phyloP scores from a whole-genome alignment of 176 grass and related monocot species.

The Dendrocalamus sinicus region DNA sequence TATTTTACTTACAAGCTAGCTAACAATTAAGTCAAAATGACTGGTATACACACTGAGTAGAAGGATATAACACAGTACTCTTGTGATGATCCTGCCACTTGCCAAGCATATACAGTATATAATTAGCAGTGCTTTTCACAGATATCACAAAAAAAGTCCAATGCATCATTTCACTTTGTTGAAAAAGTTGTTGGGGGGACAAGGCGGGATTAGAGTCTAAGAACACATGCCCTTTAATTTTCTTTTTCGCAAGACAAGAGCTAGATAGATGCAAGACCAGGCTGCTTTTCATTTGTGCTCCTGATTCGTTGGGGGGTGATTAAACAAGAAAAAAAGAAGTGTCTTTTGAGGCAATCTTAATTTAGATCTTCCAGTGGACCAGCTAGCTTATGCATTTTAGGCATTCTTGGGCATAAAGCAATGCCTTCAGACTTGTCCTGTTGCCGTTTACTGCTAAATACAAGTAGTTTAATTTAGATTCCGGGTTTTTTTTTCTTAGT shows the following conservation, averaged over 20 bases:
- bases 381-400: not conserved
- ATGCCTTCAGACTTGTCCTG: not conserved
- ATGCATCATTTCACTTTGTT: slow-evolving; percentile 49
- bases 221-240: not conserved
- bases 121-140: slow-evolving; percentile 38
- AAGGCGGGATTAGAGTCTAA: slow-evolving; percentile 26
- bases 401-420: slow-evolving; percentile 22
- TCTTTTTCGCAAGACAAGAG: not conserved
- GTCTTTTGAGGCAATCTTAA: not conserved
- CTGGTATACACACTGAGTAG: no score
- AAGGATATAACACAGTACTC: not conserved
- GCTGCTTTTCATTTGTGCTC: not conserved
- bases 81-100: slow-evolving; percentile 44
- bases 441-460: not conserved
- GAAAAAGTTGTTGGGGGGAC: not conserved
- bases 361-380: slow-evolving; percentile 8
- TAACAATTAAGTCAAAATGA: slow-evolving; percentile 2
- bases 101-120: slow-evolving; percentile 2
- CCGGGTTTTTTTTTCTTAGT: not conserved
- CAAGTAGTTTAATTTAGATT: not conserved
- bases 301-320: slow-evolving; percentile 12
- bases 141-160: slow-evolving; percentile 40
- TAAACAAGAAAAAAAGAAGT: not conserved
- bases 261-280: not conserved
- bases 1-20: not conserved